Evolutionary conservation across 768 basidiomycete species (phyloP).

Genomic region (Crucibulum laeve): DNA sequence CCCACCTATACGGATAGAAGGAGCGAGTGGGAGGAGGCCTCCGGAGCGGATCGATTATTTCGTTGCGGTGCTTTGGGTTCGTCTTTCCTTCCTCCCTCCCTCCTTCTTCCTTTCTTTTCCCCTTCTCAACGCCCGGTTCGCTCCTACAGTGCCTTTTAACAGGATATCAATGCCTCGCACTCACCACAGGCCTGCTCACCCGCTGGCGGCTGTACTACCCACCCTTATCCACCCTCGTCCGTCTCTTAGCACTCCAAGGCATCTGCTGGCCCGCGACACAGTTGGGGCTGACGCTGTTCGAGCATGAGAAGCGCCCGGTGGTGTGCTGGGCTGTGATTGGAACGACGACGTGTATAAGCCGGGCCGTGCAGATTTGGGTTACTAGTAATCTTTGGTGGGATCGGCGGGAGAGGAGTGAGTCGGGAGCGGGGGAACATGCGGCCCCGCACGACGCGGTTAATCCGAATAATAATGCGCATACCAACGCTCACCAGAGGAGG

Average conservation of each 20-base stretch:
- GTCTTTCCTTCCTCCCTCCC: not conserved
- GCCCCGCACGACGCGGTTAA: not conserved
- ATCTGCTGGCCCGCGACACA: conserved; percentile 97
- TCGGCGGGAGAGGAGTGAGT: conserved; percentile 21
- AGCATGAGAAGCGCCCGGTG: conserved; percentile 68
- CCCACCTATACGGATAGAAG: conserved; percentile 26
- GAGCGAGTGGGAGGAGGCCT: conserved; percentile 19
- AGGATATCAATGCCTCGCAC: conserved; percentile 81
- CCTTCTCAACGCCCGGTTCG: not conserved
- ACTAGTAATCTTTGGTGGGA: conserved; percentile 81
- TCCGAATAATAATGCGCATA: too few relatives aligned
- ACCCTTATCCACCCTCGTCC: conserved; percentile 82
- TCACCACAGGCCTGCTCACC: conserved; percentile 85
- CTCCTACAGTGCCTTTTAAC: conserved; percentile 69
- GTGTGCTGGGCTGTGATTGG: conserved; percentile 88
- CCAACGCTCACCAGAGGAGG: conserved; percentile 3
- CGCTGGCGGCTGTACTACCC: conserved; percentile 93
- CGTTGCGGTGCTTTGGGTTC: conserved; percentile 70
- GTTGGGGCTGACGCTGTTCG: conserved; percentile 72
- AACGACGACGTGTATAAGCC: conserved; percentile 79
- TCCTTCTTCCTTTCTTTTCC: conserved; percentile 2
- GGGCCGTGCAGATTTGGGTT: conserved; percentile 92
- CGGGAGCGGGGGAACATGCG: conserved; percentile 3
- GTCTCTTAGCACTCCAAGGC: conserved; percentile 87
- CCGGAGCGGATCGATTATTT: conserved; percentile 62